Evolutionary conservation across 1,284 basidiomycete species (phyloP), one percentile per base, ranked within the genome.

Genomic region (Ustilago crameri): DNA sequence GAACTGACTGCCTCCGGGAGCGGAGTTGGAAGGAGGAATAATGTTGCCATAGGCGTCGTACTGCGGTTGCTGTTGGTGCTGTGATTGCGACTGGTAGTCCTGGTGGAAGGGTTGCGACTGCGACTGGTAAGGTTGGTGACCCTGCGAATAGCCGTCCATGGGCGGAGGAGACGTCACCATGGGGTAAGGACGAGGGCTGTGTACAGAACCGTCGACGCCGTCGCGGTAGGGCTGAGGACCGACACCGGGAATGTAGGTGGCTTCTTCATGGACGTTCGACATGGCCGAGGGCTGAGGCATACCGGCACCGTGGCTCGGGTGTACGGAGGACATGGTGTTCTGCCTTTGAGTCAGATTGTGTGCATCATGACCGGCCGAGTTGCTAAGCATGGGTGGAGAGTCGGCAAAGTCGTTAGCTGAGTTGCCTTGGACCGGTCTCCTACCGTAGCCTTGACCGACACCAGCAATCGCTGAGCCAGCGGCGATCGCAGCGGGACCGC

Each of bases 151-250:
- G 9, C 65, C 58, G 20, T 44, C 26, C 44, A 53, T 67, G 23
- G 69, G 69, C 30, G 59, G 50, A 35, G 62, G 68, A 14, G 57
- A 61, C 9, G 68, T 27, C 15, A 71, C 53, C 17, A 53, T 57
- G 23, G 68, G 58, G 34, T 71, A 71, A 3, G 68, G 38, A 27
- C 62, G 62, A 18, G 68, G 59, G 23, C 62, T 55, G 15, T 57
- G 50, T 42, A 57, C 55, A 22, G 52, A 12, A 18, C 47, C 45
- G 22, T 67, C 57, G 17, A 51, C 23, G n/a, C 62, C 68, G 12
- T 78, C 70, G 23, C 70, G 73, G 46, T 68, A 78, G 1, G 75
- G 75, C 51, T 78, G 75, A n/a, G 75, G 75, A 5, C 75, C 75
- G 37, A 61, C 52, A 26, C 70, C 74, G 8, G 75, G 75, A 9